Conservation (phyloP, 2,329 filamentous ascomycete genomes). For the Cladosporium sp. region DNA sequence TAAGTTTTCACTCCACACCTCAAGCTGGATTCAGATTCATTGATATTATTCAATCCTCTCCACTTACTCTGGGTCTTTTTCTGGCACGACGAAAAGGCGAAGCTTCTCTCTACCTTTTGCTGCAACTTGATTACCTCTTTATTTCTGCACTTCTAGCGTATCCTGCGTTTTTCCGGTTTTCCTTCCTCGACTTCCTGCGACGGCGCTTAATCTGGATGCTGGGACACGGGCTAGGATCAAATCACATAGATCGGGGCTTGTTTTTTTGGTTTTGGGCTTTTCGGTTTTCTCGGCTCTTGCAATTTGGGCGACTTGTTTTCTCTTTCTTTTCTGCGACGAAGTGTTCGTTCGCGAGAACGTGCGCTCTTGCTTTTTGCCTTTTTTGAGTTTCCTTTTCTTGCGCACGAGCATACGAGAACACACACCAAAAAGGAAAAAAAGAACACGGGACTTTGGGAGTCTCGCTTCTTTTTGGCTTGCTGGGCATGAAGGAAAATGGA, state of each 20-base stretch:
- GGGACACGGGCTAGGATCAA: background rate
- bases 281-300: too few relatives aligned
- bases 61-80: too few relatives aligned
- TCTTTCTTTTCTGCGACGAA: background rate
- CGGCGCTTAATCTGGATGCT: constrained; percentile 2
- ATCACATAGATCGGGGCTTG: background rate
- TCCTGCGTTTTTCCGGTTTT: background rate
- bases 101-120: too few relatives aligned
- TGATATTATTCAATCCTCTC: background rate
- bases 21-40: background rate
- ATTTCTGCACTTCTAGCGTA: too few relatives aligned
- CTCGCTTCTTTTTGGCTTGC: too few relatives aligned
- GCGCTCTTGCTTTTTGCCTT: background rate
- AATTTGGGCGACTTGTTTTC: too few relatives aligned
- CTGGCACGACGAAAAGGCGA: too few relatives aligned
- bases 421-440: background rate
- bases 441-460: too few relatives aligned
- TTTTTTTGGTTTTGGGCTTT: background rate
- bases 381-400: background rate
- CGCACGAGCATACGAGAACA: too few relatives aligned
- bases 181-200: background rate
- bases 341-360: background rate
- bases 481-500: too few relatives aligned
- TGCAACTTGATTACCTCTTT: too few relatives aligned
- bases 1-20: background rate